Base-by-base conservation (phyloP, 176 grass and related monocot genomes). In the Paspalum notatum region DNA sequence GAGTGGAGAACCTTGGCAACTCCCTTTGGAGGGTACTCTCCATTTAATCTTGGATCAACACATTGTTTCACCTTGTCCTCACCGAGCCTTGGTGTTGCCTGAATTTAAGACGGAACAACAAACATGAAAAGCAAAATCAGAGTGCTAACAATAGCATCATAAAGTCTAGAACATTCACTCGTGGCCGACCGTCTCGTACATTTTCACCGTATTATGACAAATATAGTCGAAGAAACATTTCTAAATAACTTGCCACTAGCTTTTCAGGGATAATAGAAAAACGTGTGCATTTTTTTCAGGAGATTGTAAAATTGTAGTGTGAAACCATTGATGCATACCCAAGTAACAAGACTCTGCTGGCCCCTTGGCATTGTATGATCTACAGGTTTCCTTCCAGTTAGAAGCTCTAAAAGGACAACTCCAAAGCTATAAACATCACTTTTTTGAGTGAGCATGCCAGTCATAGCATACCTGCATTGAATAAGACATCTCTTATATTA, bases 301-400 rank as follows among this genome's bases (percentile, higher is more conserved):
- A 60, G 11, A 57, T 6, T 60, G 57, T 58, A 25, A 10, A 14
- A 44, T 27, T 62, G 71, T 22, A 66, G 13, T 40, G 25, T 40
- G 42, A 83, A 78, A 2, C 62, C 59, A 17, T 47, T 55, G 49
- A 75, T 81, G 62, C 61, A 70, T 94, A 94, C 92, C 92, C 92
- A 94, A 52, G 92, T 94, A 91, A 94, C 92, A 38, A 94, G 83
- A 91, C 92, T 94, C 52, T 94, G 92, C 61, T 94, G 92, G 4
- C 92, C 92, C 80, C 92, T 91, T 61, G 92, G 92, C 92, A 94
- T 94, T 16, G 86, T 94, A 83, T 94, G 92, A 66, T 94, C 92
- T 59, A 91, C 89, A 17, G 92, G 92, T 83, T 94, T 94, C 80
- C 92, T 84, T 71, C 92, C 92, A 1, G 92, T 94, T 57, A 94